Evolutionary conservation across 495 filamentous ascomycete species (phyloP), one percentile per base, ranked within the genome.

Genomic region (Staphylotrichum longicolle): DNA sequence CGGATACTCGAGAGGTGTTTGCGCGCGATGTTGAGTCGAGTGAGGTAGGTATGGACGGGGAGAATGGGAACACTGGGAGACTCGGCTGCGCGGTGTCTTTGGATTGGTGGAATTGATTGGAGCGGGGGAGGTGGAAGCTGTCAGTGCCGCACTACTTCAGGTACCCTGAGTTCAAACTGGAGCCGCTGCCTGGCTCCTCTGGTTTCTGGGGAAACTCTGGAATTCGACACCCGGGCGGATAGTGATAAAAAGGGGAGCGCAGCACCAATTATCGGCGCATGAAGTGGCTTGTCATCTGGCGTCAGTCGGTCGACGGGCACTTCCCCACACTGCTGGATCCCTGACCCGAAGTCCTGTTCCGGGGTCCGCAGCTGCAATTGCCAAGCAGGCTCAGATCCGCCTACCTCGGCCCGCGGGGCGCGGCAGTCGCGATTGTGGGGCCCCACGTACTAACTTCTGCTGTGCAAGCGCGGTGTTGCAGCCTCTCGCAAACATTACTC

Each of bases 321-420:
- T 35, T 35, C 27, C 48, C 27, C 48, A 51, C 48, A 51, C 5
- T 30, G 50, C 39, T 39, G 8, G 12, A 39, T 39, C 12, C 10
- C 39, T 45, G 53, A 8, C 15, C 58, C 58, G 50, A 60, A 35
- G 2, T 10, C 9, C 1, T 37, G 44, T 61, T 34, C 58, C 41
- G 50, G 34, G 42, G 32, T 7, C 35, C 34, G 33, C 49, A 52
- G 14, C 44, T 37, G 49, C 20, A 1, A 5, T 4, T 44, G 57
- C 48, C 57, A 60, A 60, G 58, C 37, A 57, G 39, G 50, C 50
- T 61, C 59, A 51, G 59, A 51, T 54, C 59, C 59, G 59, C 59
- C 20, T 55, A 42, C 59, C 59, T 61, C 59, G 59, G 59, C 32
- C 52, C 59, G 59, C 59, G 59, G 52, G 40, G 59, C 51, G 59